Evolutionary conservation across 306 rosid species (phyloP).

Genomic region (Hippophae tibetana): DNA sequence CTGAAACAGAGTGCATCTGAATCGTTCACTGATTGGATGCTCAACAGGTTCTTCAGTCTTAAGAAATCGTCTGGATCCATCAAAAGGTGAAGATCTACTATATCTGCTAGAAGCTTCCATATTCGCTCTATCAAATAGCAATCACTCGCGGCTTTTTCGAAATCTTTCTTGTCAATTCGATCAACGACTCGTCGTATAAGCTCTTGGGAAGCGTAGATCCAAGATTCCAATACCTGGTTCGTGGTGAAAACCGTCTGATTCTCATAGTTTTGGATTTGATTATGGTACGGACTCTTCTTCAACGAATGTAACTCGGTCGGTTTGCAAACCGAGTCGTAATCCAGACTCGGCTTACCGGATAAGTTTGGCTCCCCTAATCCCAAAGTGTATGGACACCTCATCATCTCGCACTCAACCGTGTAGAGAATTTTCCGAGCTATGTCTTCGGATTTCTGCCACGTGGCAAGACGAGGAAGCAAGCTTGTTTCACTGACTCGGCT

Average conservation of each 20-base stretch:
- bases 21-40: conserved; percentile 29
- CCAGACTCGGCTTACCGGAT: conserved; percentile 48
- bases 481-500: conserved; percentile 63
- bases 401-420: conserved; percentile 60
- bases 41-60: conserved; percentile 45
- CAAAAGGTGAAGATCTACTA: conserved; percentile 57
- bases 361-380: conserved; percentile 76
- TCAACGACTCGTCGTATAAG: conserved; percentile 33
- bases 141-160: conserved; percentile 56
- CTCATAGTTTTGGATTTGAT: conserved; percentile 41
- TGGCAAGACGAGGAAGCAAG: conserved; percentile 58
- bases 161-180: conserved; percentile 25
- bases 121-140: conserved; percentile 55
- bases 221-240: conserved; percentile 71
- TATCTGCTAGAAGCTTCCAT: conserved; percentile 65
- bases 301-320: conserved; percentile 51
- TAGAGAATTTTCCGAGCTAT: conserved; percentile 43
- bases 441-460: conserved; percentile 59
- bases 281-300: conserved; percentile 36
- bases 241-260: conserved; percentile 59
- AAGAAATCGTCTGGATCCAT: conserved; percentile 88
- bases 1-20: conserved; percentile 65
- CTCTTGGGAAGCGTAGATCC: conserved; percentile 38
- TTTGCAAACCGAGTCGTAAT: conserved; percentile 67
- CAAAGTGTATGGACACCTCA: conserved; percentile 57